Percentiles rank a stretch among this genome's conserved stretches.
Evolutionary conservation across 2,329 filamentous ascomycete species (phyloP).

Genomic region (Pseudohalonectria lignicola): DNA sequence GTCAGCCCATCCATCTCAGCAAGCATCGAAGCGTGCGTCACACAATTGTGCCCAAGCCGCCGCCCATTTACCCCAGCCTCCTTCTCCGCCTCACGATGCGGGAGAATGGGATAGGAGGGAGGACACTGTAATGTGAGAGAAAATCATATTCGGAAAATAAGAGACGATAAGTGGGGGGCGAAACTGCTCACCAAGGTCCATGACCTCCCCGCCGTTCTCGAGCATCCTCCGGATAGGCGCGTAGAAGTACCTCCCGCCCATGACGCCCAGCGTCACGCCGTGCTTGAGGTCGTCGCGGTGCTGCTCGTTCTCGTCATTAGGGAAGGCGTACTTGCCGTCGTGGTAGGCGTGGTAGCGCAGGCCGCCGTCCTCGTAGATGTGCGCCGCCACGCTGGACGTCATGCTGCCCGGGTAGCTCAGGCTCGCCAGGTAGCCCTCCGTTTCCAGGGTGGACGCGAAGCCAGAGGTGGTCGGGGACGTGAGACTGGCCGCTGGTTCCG

Average conservation of each 20-base stretch:
- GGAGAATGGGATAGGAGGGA: neutral
- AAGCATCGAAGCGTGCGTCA: too few species aligned
- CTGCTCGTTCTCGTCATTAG: constrained; percentile 29
- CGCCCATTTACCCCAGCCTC: constrained; percentile 38
- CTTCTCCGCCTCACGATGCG: constrained; percentile 33
- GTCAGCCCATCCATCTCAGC: too few species aligned
- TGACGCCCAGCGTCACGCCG: constrained; percentile 21
- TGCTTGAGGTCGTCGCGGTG: constrained; percentile 29
- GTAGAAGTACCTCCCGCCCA: constrained; percentile 26
- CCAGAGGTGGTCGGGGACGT: too few species aligned
- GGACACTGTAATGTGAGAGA: too few species aligned
- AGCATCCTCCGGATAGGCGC: constrained; percentile 29
- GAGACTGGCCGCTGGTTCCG: too few species aligned
- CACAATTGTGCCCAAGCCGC: too few species aligned
- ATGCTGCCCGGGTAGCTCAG: constrained; percentile 17
- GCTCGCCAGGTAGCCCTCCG: too few species aligned
- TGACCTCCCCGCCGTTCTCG: constrained; percentile 26
- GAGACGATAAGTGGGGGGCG: neutral
- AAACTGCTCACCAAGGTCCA: constrained; percentile 31
- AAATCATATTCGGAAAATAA: too few species aligned
- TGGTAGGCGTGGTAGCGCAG: constrained; percentile 24
- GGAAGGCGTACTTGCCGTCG: constrained; percentile 21
- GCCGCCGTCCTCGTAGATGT: constrained; percentile 21
- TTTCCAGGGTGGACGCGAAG: too few species aligned
- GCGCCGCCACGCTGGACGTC: constrained; percentile 14